Percentiles rank a stretch among this genome's conserved stretches.
Evolutionary conservation across 495 filamentous ascomycete genomes (phyloP).

Genomic region (Venustampulla echinocandica): DNA sequence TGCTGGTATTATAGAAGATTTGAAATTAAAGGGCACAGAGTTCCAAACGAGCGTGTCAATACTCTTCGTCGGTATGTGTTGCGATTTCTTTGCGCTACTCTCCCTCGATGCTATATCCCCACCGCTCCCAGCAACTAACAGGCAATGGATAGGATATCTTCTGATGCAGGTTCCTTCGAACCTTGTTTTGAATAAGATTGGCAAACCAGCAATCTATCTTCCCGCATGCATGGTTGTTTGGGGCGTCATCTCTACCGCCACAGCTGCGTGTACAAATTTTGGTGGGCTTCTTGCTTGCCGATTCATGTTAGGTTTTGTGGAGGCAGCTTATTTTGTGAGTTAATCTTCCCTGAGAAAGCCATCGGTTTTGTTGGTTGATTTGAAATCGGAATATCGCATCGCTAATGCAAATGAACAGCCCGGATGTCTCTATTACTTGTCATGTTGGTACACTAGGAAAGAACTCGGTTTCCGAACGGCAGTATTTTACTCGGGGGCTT

Average conservation of each 20-base stretch:
- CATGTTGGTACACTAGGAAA: constrained; percentile 47
- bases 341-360: no score
- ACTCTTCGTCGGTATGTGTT: constrained; percentile 1
- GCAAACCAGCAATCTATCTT: constrained; percentile 56
- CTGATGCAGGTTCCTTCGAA: constrained; percentile 46
- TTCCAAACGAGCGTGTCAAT: constrained; percentile 34
- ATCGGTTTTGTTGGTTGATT: no score
- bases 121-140: background rate
- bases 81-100: background rate
- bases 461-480: constrained; percentile 47
- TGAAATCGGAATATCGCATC: constrained; percentile 27
- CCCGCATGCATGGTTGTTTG: constrained; percentile 57
- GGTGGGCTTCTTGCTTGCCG: constrained; percentile 55
- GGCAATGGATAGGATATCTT: constrained; percentile 11
- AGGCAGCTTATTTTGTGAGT: constrained; percentile 41
- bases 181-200: constrained; percentile 47
- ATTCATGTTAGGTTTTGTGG: constrained; percentile 63
- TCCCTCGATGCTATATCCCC: background rate
- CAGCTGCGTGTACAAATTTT: constrained; percentile 49
- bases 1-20: constrained; percentile 39
- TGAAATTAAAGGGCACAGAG: constrained; percentile 33
- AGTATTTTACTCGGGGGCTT: constrained; percentile 53
- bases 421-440: constrained; percentile 37
- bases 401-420: constrained; percentile 36
- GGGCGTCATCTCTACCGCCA: constrained; percentile 62